phyloP scores from a whole-genome alignment of 2,329 filamentous ascomycete species.

The Trichocomaceae sp. region DNA sequence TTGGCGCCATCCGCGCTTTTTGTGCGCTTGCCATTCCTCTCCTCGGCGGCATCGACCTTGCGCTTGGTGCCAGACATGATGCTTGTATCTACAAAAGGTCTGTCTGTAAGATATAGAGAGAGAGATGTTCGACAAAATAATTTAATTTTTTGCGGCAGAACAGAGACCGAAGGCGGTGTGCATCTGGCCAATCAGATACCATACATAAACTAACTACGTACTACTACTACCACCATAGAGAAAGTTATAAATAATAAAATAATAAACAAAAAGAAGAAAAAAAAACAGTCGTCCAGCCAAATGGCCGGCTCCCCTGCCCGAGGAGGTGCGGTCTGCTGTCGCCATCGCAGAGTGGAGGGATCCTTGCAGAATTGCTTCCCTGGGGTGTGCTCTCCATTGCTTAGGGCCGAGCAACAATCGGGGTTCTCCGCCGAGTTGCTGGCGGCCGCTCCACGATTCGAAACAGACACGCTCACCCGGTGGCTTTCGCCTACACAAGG shows the following conservation, averaged over 20 bases:
- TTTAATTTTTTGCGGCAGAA: conserved; percentile 13
- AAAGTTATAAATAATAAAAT: not conserved
- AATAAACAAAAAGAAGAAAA: conserved; percentile 18
- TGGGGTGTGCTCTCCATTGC: conserved; percentile 50
- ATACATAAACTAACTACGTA: too few species aligned
- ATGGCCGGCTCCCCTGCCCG: conserved; percentile 31
- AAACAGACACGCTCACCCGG: conserved; percentile 47
- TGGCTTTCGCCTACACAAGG: conserved; percentile 33
- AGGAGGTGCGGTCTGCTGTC: conserved; percentile 47
- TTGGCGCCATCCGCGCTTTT: conserved; percentile 21
- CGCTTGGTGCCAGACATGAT: conserved; percentile 39
- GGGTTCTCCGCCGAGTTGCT: conserved; percentile 50
- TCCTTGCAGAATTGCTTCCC: conserved; percentile 56
- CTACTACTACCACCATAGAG: too few species aligned
- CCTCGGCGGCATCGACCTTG: conserved; percentile 31
- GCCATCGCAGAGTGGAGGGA: conserved; percentile 49
- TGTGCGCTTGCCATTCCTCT: conserved; percentile 36
- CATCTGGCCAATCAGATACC: not conserved
- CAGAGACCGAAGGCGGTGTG: conserved; percentile 6
- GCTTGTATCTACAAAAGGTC: not conserved
- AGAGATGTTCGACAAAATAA: not conserved
- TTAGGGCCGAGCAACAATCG: conserved; percentile 49
- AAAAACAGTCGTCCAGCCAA: conserved; percentile 32
- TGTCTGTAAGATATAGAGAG: too few species aligned
- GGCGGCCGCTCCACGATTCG: conserved; percentile 48